Evolutionary conservation across 73 alveolate genomes (phyloP).

Genomic region (Paramecium sonneborni): DNA sequence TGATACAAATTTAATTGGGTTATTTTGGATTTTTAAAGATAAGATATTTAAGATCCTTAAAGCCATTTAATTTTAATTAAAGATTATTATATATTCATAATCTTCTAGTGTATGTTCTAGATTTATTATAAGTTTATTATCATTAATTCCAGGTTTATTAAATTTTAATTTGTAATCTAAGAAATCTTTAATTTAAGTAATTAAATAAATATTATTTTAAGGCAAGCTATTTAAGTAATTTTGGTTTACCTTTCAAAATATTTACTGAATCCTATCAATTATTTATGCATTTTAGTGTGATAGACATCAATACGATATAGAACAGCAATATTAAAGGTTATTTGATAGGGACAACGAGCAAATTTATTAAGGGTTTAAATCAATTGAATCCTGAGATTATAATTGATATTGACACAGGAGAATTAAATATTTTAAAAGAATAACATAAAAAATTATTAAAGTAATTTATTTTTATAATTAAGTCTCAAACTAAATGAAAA

Average conservation of each 20-base stretch:
- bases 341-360: constrained; percentile 60
- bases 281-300: constrained; percentile 57
- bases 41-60: constrained; percentile 45
- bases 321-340: constrained; percentile 39
- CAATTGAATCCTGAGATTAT: constrained; percentile 45
- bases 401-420: constrained; percentile 47
- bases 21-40: constrained; percentile 58
- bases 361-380: constrained; percentile 19
- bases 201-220: neutral
- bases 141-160: constrained; percentile 58
- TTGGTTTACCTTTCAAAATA: constrained; percentile 62
- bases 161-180: constrained; percentile 40
- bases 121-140: constrained; percentile 50
- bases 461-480: neutral
- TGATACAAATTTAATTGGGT: constrained; percentile 28
- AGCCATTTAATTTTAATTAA: constrained; percentile 30
- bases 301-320: neutral
- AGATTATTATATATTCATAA: constrained; percentile 40
- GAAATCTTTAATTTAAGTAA: neutral
- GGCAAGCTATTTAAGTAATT: constrained; percentile 34
- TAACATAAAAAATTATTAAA: constrained; percentile 24
- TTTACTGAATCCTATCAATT: constrained; percentile 11
- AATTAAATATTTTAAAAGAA: constrained; percentile 26
- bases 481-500: constrained; percentile 50
- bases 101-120: constrained; percentile 48